These are phyloP conservation scores for Sequoiadendron giganteum DNA, from an alignment of 75 land plant genomes.

Conservation along the genomic window DNA sequence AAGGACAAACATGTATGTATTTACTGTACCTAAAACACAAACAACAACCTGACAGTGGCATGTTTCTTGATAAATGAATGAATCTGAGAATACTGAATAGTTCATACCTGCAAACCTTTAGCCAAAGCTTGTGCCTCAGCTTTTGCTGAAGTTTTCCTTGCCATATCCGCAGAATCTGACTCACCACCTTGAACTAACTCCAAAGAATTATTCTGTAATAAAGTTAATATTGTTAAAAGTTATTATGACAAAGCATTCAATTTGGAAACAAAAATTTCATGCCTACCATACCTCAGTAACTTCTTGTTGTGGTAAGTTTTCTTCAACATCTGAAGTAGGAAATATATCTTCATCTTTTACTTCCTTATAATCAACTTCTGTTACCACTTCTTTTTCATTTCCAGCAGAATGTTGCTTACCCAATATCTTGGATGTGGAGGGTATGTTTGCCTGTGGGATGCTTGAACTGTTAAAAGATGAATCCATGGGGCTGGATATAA, in stretches of 20 bases:
- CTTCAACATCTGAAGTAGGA: not conserved
- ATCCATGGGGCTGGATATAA: constrained; percentile 2
- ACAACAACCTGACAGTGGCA: not conserved
- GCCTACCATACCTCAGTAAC: constrained; percentile 5
- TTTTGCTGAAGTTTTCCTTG: constrained; percentile 54
- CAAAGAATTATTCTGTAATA: constrained; percentile 27
- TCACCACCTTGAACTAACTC: constrained; percentile 34
- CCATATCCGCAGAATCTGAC: constrained; percentile 17
- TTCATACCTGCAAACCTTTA: constrained; percentile 72
- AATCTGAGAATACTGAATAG: not conserved
- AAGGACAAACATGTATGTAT: not conserved
- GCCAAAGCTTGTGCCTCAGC: constrained; percentile 80
- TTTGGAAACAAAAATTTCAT: not conserved
- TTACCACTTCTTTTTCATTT: not conserved
- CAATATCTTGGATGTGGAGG: not conserved
- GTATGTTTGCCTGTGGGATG: not conserved
- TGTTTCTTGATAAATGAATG: not conserved
- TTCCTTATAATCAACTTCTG: not conserved
- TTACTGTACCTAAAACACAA: not conserved
- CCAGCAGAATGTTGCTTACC: constrained; percentile 4
- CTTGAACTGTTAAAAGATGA: not conserved
- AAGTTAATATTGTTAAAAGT: not conserved
- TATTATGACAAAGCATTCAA: not conserved
- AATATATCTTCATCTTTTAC: not conserved
- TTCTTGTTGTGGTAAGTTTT: constrained; percentile 6